These are phyloP conservation scores for Corniculantispora saksenae DNA, from an alignment of 2,329 filamentous ascomycete species.

Conservation along the genomic window DNA sequence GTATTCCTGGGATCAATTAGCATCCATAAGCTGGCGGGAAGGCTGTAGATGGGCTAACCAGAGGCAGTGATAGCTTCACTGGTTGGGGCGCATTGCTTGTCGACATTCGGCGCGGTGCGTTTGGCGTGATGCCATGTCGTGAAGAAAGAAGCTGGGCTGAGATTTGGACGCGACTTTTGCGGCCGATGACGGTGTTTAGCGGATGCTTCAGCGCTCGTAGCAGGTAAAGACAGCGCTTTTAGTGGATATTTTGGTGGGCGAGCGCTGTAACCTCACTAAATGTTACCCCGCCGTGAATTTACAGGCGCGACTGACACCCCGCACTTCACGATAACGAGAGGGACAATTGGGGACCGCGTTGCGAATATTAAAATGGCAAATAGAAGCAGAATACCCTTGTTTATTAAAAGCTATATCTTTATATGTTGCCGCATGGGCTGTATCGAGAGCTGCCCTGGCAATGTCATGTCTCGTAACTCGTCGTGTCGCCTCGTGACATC, in stretches of 20 bases:
- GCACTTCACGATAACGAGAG: background rate
- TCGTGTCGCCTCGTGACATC: constrained; percentile 22
- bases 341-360: background rate
- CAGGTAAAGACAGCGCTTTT: background rate
- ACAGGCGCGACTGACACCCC: background rate
- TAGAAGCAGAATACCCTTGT: background rate
- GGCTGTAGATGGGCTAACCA: constrained; percentile 29
- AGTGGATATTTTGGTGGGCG: background rate
- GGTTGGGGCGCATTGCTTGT: constrained; percentile 60
- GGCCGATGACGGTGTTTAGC: background rate
- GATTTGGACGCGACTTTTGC: background rate
- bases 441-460: background rate
- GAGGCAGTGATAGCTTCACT: constrained; percentile 78
- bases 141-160: constrained; percentile 5
- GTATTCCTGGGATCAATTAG: constrained; percentile 63
- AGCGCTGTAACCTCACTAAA: background rate
- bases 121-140: background rate
- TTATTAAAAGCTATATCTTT: background rate
- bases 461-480: background rate
- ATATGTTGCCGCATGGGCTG: background rate
- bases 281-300: background rate
- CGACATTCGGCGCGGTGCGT: constrained; percentile 48
- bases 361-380: background rate
- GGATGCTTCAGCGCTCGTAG: background rate
- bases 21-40: background rate